These are phyloP conservation scores for Botryobasidium botryosum DNA, from an alignment of 768 basidiomycete genomes.

Conservation along the genomic window DNA sequence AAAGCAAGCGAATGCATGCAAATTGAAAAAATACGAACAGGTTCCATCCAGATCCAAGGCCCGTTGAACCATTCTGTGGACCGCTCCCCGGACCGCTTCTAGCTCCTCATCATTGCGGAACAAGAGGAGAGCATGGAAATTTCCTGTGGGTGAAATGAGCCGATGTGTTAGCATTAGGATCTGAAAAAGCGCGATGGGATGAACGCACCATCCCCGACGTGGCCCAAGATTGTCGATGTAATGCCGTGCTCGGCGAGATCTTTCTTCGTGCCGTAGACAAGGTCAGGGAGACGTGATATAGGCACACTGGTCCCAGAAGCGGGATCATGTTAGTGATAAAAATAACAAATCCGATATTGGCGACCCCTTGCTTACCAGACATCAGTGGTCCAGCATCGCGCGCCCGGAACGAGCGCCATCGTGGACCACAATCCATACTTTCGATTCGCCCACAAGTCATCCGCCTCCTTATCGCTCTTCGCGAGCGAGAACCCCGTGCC, in stretches of 20 bases:
- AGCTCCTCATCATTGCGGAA: conserved; percentile 27
- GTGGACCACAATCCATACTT: conserved; percentile 70
- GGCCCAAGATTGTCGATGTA: conserved; percentile 60
- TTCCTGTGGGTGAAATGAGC: conserved; percentile 28
- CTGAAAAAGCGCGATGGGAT: conserved; percentile 1
- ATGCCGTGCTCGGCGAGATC: conserved; percentile 46
- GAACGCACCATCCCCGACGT: conserved; percentile 57
- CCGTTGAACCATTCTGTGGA: conserved; percentile 54
- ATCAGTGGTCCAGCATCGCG: conserved; percentile 71
- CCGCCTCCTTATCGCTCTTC: conserved; percentile 53
- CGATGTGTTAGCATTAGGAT: too few species aligned
- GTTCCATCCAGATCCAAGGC: conserved; percentile 62
- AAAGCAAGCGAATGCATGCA: conserved; percentile 1
- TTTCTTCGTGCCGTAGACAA: conserved; percentile 24
- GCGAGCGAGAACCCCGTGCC: conserved; percentile 58
- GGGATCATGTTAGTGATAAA: neutral
- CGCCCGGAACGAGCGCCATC: conserved; percentile 43
- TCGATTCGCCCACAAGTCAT: conserved; percentile 66
- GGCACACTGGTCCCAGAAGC: conserved; percentile 34
- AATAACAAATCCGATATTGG: too few species aligned
- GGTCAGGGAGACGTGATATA: conserved; percentile 46
- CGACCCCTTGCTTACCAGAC: conserved; percentile 34
- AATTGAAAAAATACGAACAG: conserved; percentile 30
- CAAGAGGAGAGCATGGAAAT: conserved; percentile 31
- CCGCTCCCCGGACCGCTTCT: conserved; percentile 34